Conservation (phyloP, 2,329 filamentous ascomycete species). For the Fonsecaea multimorphosa region DNA sequence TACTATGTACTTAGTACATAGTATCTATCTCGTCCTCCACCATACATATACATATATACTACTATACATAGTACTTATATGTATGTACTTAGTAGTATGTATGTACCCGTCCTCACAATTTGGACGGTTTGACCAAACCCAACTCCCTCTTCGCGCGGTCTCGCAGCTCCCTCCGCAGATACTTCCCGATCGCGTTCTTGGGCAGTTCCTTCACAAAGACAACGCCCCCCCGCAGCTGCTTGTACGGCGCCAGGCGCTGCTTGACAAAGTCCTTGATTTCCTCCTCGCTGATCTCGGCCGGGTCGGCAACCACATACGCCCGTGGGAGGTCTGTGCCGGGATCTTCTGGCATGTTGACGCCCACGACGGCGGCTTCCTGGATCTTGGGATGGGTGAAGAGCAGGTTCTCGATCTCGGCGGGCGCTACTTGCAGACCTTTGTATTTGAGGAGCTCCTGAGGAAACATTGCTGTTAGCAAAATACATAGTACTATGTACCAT, state of each 20-base stretch:
- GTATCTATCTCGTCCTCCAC: no score
- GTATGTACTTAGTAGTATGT: no score
- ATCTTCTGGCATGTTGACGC: conserved; percentile 56
- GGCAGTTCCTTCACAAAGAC: conserved; percentile 38
- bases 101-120: conserved; percentile 13
- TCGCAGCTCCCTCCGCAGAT: conserved; percentile 36
- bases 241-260: conserved; percentile 33
- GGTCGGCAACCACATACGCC: conserved; percentile 59
- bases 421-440: conserved; percentile 69
- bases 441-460: conserved; percentile 58
- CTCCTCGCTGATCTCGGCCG: conserved; percentile 25
- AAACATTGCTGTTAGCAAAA: no score
- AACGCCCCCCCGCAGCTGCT: conserved; percentile 39
- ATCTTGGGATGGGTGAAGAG: conserved; percentile 51
- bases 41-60: no score
- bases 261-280: conserved; percentile 38
- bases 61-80: no score
- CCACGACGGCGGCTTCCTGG: conserved; percentile 64
- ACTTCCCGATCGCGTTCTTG: conserved; percentile 39
- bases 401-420: conserved; percentile 64
- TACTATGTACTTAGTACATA: no score
- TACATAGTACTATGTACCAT: no score
- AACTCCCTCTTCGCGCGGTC: conserved; percentile 38
- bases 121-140: conserved; percentile 26
- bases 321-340: conserved; percentile 62